Percentiles rank a stretch among this genome's conserved stretches.
Conservation (phyloP, 116 monocot species). For the Cymodocea nodosa region DNA sequence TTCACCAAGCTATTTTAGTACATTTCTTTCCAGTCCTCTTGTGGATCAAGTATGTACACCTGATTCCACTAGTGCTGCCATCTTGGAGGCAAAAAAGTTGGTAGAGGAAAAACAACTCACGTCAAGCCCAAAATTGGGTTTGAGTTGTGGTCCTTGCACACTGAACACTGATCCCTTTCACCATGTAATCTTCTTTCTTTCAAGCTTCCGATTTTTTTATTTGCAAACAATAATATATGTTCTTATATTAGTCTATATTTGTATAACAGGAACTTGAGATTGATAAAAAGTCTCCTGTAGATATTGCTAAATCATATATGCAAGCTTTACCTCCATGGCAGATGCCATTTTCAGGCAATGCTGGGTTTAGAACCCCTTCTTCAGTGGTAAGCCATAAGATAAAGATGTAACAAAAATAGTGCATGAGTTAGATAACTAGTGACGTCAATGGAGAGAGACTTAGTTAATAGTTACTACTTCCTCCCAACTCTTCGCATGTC, state of each 20-base stretch:
- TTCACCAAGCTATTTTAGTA: conserved; percentile 14
- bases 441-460: too few species aligned
- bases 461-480: too few species aligned
- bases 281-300: conserved; percentile 50
- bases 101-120: conserved; percentile 49
- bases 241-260: background rate
- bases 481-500: too few species aligned
- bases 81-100: conserved; percentile 86
- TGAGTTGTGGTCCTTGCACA: conserved; percentile 42
- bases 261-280: conserved; percentile 27
- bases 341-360: conserved; percentile 36
- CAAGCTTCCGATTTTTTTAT: background rate
- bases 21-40: conserved; percentile 22
- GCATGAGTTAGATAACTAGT: too few species aligned
- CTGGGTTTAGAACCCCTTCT: conserved; percentile 35
- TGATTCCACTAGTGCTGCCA: conserved; percentile 33
- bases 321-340: conserved; percentile 62
- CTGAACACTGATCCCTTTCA: conserved; percentile 39
- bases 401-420: conserved; percentile 10
- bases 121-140: conserved; percentile 25
- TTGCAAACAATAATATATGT: background rate
- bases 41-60: conserved; percentile 8
- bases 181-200: conserved; percentile 16
- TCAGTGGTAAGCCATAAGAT: conserved; percentile 8
- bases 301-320: conserved; percentile 83